Percentiles rank a stretch among this genome's conserved stretches.
phyloP scores from a whole-genome alignment of 2,329 filamentous ascomycete genomes.

The Sporothrix inflata region DNA sequence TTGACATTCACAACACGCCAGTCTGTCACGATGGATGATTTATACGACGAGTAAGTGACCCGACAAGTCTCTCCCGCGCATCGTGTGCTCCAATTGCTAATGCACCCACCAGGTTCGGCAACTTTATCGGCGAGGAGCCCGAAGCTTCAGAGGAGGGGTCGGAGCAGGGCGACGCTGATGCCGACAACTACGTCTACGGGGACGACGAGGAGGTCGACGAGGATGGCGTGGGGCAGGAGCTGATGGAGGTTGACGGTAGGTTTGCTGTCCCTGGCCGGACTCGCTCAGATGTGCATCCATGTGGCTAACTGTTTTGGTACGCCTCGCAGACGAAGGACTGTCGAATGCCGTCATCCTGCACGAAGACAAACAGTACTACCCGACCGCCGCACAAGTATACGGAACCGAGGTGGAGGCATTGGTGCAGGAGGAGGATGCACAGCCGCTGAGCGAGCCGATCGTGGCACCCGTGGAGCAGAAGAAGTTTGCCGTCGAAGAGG shows the following conservation, averaged over 20 bases:
- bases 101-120: slow-evolving; percentile 73
- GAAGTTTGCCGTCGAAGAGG: slow-evolving; percentile 93
- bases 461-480: slow-evolving; percentile 91
- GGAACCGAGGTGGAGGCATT: slow-evolving; percentile 91
- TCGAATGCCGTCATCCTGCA: slow-evolving; percentile 97
- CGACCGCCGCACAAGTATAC: slow-evolving; percentile 95
- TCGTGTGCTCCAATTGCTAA: slow-evolving; percentile 34
- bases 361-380: slow-evolving; percentile 99
- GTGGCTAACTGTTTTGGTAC: slow-evolving; percentile 5
- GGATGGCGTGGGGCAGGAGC: slow-evolving; percentile 71
- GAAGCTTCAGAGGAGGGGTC: slow-evolving; percentile 86
- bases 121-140: slow-evolving; percentile 92
- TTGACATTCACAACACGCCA: neutral
- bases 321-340: slow-evolving; percentile 71
- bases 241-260: slow-evolving; percentile 90
- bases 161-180: slow-evolving; percentile 68
- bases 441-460: slow-evolving; percentile 88
- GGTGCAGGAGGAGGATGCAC: slow-evolving; percentile 96
- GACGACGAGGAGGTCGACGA: slow-evolving; percentile 68
- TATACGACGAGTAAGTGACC: slow-evolving; percentile 81
- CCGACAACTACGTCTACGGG: slow-evolving; percentile 79
- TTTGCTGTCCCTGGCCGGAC: neutral
- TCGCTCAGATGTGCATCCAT: too few relatives aligned
- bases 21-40: slow-evolving; percentile 71
- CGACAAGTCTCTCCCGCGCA: neutral